Evolutionary conservation across 179 eudicot species (phyloP).

Genomic region (Beta corolliflora): DNA sequence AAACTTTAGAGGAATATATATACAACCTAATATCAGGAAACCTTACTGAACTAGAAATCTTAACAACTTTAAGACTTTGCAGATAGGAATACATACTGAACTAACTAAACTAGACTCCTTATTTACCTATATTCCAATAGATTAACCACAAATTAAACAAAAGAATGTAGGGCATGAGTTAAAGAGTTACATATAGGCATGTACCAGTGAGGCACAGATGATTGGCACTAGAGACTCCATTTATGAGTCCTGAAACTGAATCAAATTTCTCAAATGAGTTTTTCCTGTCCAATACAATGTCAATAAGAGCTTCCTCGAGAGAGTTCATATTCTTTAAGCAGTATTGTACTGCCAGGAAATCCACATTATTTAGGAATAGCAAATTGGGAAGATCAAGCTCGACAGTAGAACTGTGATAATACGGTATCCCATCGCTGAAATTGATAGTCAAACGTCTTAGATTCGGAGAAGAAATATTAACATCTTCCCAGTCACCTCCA

Average conservation of each 20-base stretch:
- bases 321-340: neutral
- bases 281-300: neutral
- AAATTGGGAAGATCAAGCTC: constrained; percentile 13
- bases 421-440: neutral
- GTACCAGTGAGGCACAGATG: constrained; percentile 12
- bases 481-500: constrained; percentile 5
- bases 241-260: constrained; percentile 2
- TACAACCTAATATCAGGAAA: no score
- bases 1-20: no score
- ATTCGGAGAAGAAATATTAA: constrained; percentile 9
- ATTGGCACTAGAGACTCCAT: constrained; percentile 8
- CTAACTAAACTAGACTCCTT: no score
- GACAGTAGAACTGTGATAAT: neutral
- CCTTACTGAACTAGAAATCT: no score
- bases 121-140: no score
- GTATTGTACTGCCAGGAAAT: constrained; percentile 1
- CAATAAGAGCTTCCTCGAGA: constrained; percentile 15
- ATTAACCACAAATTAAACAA: no score
- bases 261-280: neutral
- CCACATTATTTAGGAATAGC: neutral
- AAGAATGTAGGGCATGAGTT: neutral
- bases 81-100: no score
- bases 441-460: constrained; percentile 19
- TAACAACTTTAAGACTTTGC: no score
- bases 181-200: neutral